Base-by-base conservation (phyloP, 1,284 basidiomycete genomes). In the Apiotrichum gracile region DNA sequence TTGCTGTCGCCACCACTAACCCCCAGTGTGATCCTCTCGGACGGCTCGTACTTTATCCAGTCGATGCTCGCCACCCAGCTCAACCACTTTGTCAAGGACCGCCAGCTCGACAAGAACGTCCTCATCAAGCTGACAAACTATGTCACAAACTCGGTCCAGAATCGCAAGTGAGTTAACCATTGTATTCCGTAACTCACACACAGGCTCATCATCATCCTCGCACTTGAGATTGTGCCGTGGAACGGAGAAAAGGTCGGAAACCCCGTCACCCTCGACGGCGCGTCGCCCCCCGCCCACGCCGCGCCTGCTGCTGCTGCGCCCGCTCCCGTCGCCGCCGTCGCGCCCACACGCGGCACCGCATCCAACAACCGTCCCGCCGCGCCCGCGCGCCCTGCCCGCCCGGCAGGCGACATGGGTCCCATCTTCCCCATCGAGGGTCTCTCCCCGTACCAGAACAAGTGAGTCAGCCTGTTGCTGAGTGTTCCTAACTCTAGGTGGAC, bases 381-480 rank as follows among this genome's bases (percentile, higher is more conserved):
- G 40, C 64, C 70, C n/a, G 57, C 46, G 44, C 17, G 51, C 49
- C 37, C 13, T 58, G 57, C 50, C 27, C 53, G 54, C 13, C 55
- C 58, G 26, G 52, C 58, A 46, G 61, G 49, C 38, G 74, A 65
- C 52, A 66, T 55, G 65, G 75, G 69, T 58, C 83, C 79, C 61
- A 80, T 85, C 54, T 88, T 83, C 73, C 93, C 93, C 4, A 98
- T 98, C 64, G 93, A 97, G 68, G 88, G 87, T 6, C 82, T 98
- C 46, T 94, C 88, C 65, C 96, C 94, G 8, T 98, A 97, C 72
- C 91, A 96, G 75, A 97, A 96, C 78, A 93, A 92, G 77, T 81
- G 69, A 64, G 75, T 59, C 16, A 9, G 8, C 4, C 9, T 7
- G 31, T 1, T 4, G 7, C 14, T 4, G 5, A 9, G 24, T 14